Base-by-base conservation (phyloP, 768 basidiomycete species). In the Trametes punicea region DNA sequence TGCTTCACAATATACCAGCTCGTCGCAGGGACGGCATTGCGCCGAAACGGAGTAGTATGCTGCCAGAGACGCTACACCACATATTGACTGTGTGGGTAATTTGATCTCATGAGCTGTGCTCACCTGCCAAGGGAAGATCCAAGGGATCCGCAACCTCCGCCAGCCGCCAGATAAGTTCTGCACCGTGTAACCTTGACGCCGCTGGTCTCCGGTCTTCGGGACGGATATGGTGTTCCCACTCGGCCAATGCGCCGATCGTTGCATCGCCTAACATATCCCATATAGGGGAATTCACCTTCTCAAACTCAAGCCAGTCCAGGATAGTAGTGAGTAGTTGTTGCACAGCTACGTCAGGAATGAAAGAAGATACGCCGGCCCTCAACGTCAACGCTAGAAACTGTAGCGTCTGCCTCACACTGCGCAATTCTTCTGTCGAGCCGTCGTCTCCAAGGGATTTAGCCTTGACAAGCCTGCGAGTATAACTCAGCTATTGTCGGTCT, bases 11-110 rank as follows among this genome's bases (percentile, higher is more conserved):
- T 71, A 44, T 3, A 18, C n/a, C 29, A 62, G 47, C 7, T 20
- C 71, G 34, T 69, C 75, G 38, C 65, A 66, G 0, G 55, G 46
- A 29, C 61, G 48, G 23, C 38, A 30, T 3, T 48, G 59, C 2
- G 59, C 50, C 4, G 65, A 65, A 5, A 70, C 66, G 4, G 73
- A 48, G 42, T 82, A 65, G 58, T 77, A 80, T 25, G 73, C 57
- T 5, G 83, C 71, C 60, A 83, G 73, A 2, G 77, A 73, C 53
- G 77, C 83, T 84, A 45, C 11, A 33, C 36, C 23, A 55, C 29
- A 6, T 11, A 3, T 8, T 52, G 16, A 45, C 29, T 8, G 39
- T 45, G 6, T 30, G 13, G 20, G 33, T 6, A 4, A 6, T 39
- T 9, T 23, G 26, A 15, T 15, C 10, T 29, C 23, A 23, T 26